These are phyloP conservation scores for Calonectria ilicicola DNA, from an alignment of 2,329 filamentous ascomycete genomes.

Conservation along the genomic window DNA sequence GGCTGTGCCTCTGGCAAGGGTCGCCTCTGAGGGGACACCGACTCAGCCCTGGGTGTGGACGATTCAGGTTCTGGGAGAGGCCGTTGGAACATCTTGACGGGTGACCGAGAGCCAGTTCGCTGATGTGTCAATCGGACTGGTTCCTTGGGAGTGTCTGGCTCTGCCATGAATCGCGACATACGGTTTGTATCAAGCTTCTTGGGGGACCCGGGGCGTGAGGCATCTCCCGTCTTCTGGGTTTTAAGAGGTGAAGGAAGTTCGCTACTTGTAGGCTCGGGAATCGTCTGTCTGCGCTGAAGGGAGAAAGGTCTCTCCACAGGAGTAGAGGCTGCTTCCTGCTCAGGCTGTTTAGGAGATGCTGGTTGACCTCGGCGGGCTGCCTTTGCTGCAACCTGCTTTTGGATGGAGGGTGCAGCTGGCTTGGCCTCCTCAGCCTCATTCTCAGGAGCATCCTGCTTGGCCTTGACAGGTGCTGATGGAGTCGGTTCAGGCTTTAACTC, in stretches of 20 bases:
- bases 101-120: constrained; percentile 52
- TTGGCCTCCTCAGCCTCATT: constrained; percentile 29
- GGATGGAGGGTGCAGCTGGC: constrained; percentile 45
- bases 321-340: constrained; percentile 22
- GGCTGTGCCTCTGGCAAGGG: constrained; percentile 29
- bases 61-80: constrained; percentile 43
- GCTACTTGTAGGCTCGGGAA: constrained; percentile 40
- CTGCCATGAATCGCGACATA: constrained; percentile 67
- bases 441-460: constrained; percentile 9
- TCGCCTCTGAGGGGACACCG: constrained; percentile 37
- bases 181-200: constrained; percentile 70
- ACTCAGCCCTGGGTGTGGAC: constrained; percentile 44
- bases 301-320: constrained; percentile 33
- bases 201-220: constrained; percentile 63
- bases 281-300: constrained; percentile 35
- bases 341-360: constrained; percentile 33
- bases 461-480: constrained; percentile 9
- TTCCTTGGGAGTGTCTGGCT: constrained; percentile 40
- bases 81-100: constrained; percentile 50
- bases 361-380: constrained; percentile 46
- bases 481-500: constrained; percentile 28
- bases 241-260: constrained; percentile 42
- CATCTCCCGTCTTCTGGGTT: constrained; percentile 45
- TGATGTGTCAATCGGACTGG: constrained; percentile 45
- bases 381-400: constrained; percentile 52